A percentile compares a stretch with the other conserved stretches of the same genome.
These are phyloP conservation scores for Phytophthora pistaciae DNA, from an alignment of 352 stramenopile species.

Conservation along the genomic window DNA sequence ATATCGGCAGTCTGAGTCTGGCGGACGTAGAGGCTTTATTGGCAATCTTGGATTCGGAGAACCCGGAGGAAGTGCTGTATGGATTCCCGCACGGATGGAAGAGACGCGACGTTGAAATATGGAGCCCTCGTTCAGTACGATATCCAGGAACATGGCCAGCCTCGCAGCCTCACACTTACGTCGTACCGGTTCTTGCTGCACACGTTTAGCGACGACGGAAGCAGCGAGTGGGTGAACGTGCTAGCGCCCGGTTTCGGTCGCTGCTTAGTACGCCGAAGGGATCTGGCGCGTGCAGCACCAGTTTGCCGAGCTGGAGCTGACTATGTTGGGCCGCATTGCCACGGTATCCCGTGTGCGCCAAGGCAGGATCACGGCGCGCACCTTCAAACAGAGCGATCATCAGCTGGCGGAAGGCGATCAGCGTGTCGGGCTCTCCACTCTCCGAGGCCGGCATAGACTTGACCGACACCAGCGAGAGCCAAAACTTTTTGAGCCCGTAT, in stretches of 20 bases:
- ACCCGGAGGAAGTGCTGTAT: slow-evolving; percentile 23
- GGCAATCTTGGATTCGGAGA: slow-evolving; percentile 12
- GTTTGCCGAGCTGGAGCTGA: slow-evolving; percentile 15
- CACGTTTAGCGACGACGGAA: slow-evolving; percentile 25
- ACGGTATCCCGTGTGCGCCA: slow-evolving; percentile 9
- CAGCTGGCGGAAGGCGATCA: slow-evolving; percentile 22
- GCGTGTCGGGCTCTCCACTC: slow-evolving; percentile 1
- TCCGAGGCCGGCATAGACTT: slow-evolving; percentile 1
- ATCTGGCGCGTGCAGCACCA: slow-evolving; percentile 20
- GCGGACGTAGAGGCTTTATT: slow-evolving; percentile 23
- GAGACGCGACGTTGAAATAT: slow-evolving; percentile 23
- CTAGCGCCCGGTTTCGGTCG: slow-evolving; percentile 18
- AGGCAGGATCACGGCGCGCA: neutral
- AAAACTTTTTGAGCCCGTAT: too few relatives aligned
- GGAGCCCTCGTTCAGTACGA: slow-evolving; percentile 20
- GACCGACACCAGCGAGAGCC: slow-evolving; percentile 20
- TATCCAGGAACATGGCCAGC: slow-evolving; percentile 11
- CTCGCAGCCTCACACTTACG: slow-evolving; percentile 19
- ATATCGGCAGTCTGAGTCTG: slow-evolving; percentile 4
- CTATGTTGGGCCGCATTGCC: neutral
- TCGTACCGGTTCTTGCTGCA: slow-evolving; percentile 13
- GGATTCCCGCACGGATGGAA: slow-evolving; percentile 11
- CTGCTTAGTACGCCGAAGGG: slow-evolving; percentile 19
- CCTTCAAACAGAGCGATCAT: slow-evolving; percentile 22
- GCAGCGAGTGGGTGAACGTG: slow-evolving; percentile 24